These are phyloP conservation scores for Cyclotella cryptica DNA, from an alignment of 108 stramenopile genomes.

Conservation along the genomic window DNA sequence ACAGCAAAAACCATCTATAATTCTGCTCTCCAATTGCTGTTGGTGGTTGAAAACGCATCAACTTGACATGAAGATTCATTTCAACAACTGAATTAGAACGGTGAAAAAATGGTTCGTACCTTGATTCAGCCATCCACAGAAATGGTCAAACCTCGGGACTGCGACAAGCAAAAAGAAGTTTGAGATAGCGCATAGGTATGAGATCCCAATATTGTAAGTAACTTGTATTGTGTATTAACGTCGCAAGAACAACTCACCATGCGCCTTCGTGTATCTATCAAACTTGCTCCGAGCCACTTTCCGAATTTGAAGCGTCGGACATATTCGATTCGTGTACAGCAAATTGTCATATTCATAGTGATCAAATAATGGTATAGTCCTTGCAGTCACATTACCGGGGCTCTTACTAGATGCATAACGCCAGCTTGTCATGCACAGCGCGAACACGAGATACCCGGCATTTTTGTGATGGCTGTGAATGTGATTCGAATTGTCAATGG, in stretches of 20 bases:
- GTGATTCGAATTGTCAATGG: conserved; percentile 56
- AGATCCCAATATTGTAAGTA: neutral
- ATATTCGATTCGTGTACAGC: conserved; percentile 65
- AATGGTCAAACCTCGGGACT: conserved; percentile 87
- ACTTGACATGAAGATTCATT: neutral
- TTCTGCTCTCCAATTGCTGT: conserved; percentile 88
- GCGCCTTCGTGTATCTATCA: conserved; percentile 73
- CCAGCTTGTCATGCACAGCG: conserved; percentile 73
- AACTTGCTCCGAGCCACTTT: conserved; percentile 84
- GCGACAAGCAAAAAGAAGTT: too few relatives aligned
- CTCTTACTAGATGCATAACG: conserved; percentile 54
- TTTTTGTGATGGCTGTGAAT: conserved; percentile 64
- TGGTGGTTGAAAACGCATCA: neutral
- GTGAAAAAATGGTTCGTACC: neutral
- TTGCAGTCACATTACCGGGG: conserved; percentile 76
- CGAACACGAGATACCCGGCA: conserved; percentile 75
- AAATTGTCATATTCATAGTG: conserved; percentile 87
- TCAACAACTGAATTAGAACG: neutral
- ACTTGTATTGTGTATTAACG: neutral
- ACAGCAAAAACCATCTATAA: conserved; percentile 88
- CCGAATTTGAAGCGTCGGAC: conserved; percentile 70
- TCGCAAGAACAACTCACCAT: conserved; percentile 47
- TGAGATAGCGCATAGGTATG: neutral
- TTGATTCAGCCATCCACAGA: conserved; percentile 89
- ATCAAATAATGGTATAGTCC: conserved; percentile 70